These are phyloP conservation scores for Suillus spraguei DNA, from an alignment of 768 basidiomycete species.

Conservation along the genomic window DNA sequence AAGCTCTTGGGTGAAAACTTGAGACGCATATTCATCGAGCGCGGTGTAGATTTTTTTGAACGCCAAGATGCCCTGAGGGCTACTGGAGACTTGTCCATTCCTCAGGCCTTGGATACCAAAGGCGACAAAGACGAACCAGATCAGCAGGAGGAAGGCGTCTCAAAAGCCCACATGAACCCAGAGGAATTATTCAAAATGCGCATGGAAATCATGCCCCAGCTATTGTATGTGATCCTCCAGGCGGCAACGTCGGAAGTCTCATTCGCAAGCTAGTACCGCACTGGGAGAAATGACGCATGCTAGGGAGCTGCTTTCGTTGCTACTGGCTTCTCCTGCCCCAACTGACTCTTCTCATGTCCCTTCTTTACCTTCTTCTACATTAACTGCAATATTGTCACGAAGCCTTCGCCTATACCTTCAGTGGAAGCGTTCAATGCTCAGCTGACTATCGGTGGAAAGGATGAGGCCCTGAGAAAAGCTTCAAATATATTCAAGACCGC, in stretches of 20 bases:
- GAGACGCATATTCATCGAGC: constrained; percentile 69
- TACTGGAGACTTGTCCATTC: constrained; percentile 23
- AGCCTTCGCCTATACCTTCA: constrained; percentile 64
- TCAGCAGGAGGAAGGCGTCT: constrained; percentile 23
- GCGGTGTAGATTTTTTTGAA: constrained; percentile 78
- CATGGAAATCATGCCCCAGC: constrained; percentile 65
- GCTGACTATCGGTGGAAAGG: constrained; percentile 76
- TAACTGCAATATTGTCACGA: constrained; percentile 66
- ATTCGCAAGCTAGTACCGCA: constrained; percentile 52
- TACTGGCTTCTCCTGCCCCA: constrained; percentile 48
- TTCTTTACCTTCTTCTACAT: constrained; percentile 34
- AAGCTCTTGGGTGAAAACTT: constrained; percentile 66
- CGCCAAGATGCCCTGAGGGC: constrained; percentile 35
- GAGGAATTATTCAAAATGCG: constrained; percentile 79
- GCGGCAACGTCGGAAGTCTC: background rate
- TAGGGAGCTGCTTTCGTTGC: constrained; percentile 63
- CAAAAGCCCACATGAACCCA: constrained; percentile 57
- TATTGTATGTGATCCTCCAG: constrained; percentile 56
- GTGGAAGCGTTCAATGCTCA: constrained; percentile 75
- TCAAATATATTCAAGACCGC: constrained; percentile 70
- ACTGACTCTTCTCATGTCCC: constrained; percentile 34
- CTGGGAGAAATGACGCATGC: constrained; percentile 82
- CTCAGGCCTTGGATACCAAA: constrained; percentile 29
- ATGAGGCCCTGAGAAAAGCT: constrained; percentile 76
- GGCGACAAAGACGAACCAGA: constrained; percentile 32